These are phyloP conservation scores for Erodium moschatum DNA, from an alignment of 441 rosid genomes.

Conservation along the genomic window DNA sequence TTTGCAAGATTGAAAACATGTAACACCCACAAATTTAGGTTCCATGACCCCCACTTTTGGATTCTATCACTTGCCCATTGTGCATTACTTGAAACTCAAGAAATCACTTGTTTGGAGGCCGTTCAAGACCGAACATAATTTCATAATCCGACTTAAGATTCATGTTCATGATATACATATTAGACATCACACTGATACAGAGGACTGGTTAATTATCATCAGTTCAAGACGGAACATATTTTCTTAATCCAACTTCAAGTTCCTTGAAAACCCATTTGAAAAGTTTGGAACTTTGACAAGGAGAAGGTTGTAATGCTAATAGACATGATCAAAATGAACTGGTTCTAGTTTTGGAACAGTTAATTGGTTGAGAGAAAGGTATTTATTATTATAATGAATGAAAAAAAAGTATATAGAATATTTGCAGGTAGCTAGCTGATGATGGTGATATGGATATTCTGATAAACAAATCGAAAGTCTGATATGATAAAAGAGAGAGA, in stretches of 20 bases:
- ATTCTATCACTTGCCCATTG: not conserved
- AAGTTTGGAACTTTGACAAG: not conserved
- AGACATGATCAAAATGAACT: not conserved
- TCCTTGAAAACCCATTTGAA: not conserved
- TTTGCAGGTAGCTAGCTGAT: not conserved
- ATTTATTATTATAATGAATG: not conserved
- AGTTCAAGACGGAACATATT: no score
- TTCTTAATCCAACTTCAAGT: no score
- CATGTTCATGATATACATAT: no score
- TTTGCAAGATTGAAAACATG: not conserved
- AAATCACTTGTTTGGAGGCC: not conserved
- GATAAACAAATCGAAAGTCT: no score
- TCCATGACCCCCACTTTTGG: constrained; percentile 1
- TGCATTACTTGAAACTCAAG: not conserved
- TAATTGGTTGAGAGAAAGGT: not conserved
- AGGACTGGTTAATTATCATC: no score
- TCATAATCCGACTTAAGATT: no score
- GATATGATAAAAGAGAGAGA: not conserved
- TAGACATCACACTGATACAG: no score
- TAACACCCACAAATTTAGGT: no score
- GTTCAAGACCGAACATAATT: no score
- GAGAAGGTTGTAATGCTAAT: not conserved
- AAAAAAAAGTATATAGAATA: not conserved
- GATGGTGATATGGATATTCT: not conserved
- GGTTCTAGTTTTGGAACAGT: not conserved